These are phyloP conservation scores for Tuctoria greenei DNA, from an alignment of 176 grass and related monocot genomes.

Conservation along the genomic window DNA sequence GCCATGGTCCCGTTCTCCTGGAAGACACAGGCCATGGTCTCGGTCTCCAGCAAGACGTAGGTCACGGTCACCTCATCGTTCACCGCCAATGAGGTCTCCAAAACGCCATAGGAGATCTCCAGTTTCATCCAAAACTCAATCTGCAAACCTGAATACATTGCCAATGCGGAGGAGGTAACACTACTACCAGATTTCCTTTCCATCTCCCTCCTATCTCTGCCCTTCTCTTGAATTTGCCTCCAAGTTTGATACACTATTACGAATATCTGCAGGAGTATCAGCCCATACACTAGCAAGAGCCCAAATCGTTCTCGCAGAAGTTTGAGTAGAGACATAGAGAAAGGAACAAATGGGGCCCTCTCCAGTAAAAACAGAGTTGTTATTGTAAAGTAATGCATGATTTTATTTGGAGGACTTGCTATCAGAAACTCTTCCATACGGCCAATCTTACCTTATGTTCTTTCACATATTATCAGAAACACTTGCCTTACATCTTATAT, in stretches of 20 bases:
- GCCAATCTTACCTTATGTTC: not conserved
- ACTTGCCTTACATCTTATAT: constrained; percentile 19
- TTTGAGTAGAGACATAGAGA: constrained; percentile 52
- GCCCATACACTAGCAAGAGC: constrained; percentile 55
- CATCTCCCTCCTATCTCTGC: not conserved
- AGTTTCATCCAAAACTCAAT: constrained; percentile 37
- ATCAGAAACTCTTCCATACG: not conserved
- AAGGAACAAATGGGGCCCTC: constrained; percentile 39
- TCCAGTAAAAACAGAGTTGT: constrained; percentile 37
- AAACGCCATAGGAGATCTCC: constrained; percentile 42
- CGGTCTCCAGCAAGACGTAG: constrained; percentile 14
- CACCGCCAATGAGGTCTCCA: constrained; percentile 29
- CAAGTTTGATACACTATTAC: constrained; percentile 17
- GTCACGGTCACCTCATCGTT: constrained; percentile 17
- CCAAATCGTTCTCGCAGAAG: constrained; percentile 51
- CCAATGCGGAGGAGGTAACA: constrained; percentile 54
- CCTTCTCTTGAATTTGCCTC: not conserved
- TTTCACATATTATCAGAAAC: constrained; percentile 26
- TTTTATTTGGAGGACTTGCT: not conserved
- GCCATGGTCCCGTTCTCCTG: not conserved
- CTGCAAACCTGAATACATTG: constrained; percentile 44
- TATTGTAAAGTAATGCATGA: constrained; percentile 52
- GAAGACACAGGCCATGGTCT: not conserved
- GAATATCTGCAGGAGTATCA: constrained; percentile 49
- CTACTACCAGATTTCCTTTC: not conserved